Evolutionary conservation across 2,329 filamentous ascomycete species (phyloP).

Genomic region (Aureobasidium pullulans): DNA sequence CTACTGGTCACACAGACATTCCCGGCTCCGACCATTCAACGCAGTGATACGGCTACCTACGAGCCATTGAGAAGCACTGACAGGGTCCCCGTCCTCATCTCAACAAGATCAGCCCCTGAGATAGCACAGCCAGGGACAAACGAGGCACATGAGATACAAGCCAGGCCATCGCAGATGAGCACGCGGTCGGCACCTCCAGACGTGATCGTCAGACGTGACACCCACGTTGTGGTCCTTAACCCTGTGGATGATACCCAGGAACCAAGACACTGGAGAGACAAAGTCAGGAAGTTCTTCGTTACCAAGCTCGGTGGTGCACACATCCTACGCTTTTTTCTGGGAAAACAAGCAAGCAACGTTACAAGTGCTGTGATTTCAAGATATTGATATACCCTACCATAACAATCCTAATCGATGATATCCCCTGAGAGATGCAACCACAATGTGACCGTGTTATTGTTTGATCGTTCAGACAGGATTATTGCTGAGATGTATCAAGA

Average conservation of each 20-base stretch:
- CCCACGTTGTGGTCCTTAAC: slow-evolving; percentile 6
- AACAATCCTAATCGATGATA: slow-evolving; percentile 4
- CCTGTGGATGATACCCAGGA: background rate
- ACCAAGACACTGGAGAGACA: slow-evolving; percentile 4
- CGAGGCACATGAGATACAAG: background rate
- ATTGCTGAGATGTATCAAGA: too few relatives aligned
- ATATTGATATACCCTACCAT: slow-evolving; percentile 4
- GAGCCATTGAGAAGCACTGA: background rate
- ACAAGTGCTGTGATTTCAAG: slow-evolving; percentile 12
- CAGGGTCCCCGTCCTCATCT: slow-evolving; percentile 1
- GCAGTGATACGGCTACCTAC: background rate
- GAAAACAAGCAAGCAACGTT: slow-evolving; percentile 12
- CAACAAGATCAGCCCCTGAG: background rate
- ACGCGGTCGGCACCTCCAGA: background rate
- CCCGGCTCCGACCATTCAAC: background rate
- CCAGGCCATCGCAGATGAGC: slow-evolving; percentile 5
- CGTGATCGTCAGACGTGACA: background rate
- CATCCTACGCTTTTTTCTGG: background rate
- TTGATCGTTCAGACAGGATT: too few relatives aligned
- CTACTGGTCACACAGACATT: background rate
- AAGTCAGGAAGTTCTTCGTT: slow-evolving; percentile 1
- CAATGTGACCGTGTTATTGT: background rate
- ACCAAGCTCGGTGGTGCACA: background rate
- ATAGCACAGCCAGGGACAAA: background rate
- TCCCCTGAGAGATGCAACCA: background rate